These are phyloP conservation scores for Penstemon newberryi DNA, from an alignment of 257 asterid species.

Conservation along the genomic window DNA sequence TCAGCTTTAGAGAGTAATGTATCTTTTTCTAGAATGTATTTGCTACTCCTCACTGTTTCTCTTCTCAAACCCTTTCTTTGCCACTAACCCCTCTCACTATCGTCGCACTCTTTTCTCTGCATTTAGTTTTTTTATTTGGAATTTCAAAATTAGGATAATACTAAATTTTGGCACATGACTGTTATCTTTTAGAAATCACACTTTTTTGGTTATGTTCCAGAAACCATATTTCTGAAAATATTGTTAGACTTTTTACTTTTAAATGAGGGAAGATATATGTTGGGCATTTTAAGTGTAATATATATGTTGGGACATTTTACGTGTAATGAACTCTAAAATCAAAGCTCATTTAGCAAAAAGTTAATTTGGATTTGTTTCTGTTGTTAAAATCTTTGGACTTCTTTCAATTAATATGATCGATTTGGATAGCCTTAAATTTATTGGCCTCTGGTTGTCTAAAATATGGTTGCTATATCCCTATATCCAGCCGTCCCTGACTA, in stretches of 20 bases:
- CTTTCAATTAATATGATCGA: not conserved
- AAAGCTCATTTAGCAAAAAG: not conserved
- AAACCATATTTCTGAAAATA: not conserved
- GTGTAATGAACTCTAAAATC: not conserved
- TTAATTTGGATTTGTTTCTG: not conserved
- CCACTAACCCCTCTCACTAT: not conserved
- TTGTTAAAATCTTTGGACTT: not conserved
- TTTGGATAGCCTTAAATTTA: not conserved
- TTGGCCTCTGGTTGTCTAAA: constrained; percentile 1
- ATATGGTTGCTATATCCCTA: too few species aligned
- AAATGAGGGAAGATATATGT: not conserved
- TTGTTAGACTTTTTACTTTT: not conserved
- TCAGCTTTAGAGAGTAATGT: constrained; percentile 96
- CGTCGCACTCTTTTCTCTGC: not conserved
- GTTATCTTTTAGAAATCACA: not conserved
- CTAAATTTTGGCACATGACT: not conserved
- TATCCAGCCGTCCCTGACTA: too few species aligned
- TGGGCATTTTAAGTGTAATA: not conserved
- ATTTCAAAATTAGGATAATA: too few species aligned
- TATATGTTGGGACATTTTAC: too few species aligned
- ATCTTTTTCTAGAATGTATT: constrained; percentile 25
- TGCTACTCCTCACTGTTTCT: constrained; percentile 22
- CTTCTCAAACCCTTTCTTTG: not conserved
- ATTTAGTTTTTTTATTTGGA: too few species aligned
- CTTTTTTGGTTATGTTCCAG: not conserved